Evolutionary conservation across 192 early-diverging fungal genomes (phyloP), one percentile per base, ranked within the genome.

Genomic region (Coemansia sp.): DNA sequence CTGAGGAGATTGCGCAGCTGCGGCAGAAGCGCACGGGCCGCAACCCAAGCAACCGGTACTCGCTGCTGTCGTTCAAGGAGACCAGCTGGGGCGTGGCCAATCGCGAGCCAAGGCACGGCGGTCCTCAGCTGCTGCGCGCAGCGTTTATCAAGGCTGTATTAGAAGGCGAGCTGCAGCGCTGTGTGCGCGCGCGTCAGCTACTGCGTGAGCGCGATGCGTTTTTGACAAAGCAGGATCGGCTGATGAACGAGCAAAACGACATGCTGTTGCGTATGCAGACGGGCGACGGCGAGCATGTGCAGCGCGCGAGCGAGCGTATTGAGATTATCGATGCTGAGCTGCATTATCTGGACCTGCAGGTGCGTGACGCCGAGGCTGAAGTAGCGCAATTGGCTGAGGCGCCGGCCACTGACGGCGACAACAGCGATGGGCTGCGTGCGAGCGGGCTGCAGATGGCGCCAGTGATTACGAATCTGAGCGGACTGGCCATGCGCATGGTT

Each of bases 401-500:
- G 35, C 53, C 38, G 19, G 4, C 51, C 37, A 17, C 32, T 0
- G 62, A 56, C 2, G 51, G 27, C 10, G 62, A 50, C 39, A 49
- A 57, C 35, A 45, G 2, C 15, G 41, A 45, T 0, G 41, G 41
- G 41, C 29, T 59, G 23, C 48, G 35, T 25, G 61, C 35, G 51
- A 66, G 70, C 39, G 71, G 71, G 1, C 39, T 70, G 22, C n/a
- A 61, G 48, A 38, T 64, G 4, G 51, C 67, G 1, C 67, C 77
- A 0, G 49, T 54, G 10, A 65, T 79, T 3, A 65, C 70, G n/a
- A 79, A 79, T 38, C 73, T 79, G 53, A 79, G 77, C 59, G 77
- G 77, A 12, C 59, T 79, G 64, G 77, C 77, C 14, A 79, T 79
- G 77, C 77, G 77, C 62, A 79, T 79, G 71, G 77, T 79, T 14